Evolutionary conservation across 331 rosid genomes (phyloP), one percentile per base, ranked within the genome.

Genomic region (Quercus tomentella): DNA sequence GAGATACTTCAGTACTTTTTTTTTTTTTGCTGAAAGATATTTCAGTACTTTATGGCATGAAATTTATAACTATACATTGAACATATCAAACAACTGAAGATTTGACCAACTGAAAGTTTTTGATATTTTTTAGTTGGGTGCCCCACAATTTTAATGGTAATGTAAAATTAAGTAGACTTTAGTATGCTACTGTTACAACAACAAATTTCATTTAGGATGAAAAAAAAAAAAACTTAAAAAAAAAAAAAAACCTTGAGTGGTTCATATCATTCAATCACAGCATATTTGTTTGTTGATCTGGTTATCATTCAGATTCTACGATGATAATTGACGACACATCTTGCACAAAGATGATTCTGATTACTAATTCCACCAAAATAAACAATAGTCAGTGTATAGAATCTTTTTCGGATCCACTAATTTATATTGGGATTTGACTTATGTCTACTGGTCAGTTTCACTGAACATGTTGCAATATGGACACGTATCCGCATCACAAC

Each of bases 401-500:
- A 58, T 22, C 0, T 22, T 22, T 22, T 26, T 1, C 3, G 0
- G 0, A 3, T 45, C 2, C 28, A 57, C 6, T 2, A 1, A 21
- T 11, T 0, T 7, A 37, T 35, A 1, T 0, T 1, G 2, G 1
- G 3, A 7, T 0, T 7, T 7, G 3, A 0, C 11, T 37, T 37
- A 0, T 37, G 0, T 35, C 0, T 35, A 35, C 2, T 35, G 0
- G 2, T 1, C 2, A 1, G 0, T 35, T 35, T 35, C 0, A 35
- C 2, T 35, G 0, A 1, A 35, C 9, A 35, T 1, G 0, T 7
- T 35, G 0, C 0, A 1, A 35, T 35, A 35, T 1, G 2, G 8
- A 35, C 2, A 35, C 0, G 0, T 35, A 0, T 6, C 2, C 8
- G 0, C 0, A 7, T 35, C 0, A 0, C 2, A 35, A 7, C 41